phyloP scores from a whole-genome alignment of 139 green algal species.

The Chlorella sp. region DNA sequence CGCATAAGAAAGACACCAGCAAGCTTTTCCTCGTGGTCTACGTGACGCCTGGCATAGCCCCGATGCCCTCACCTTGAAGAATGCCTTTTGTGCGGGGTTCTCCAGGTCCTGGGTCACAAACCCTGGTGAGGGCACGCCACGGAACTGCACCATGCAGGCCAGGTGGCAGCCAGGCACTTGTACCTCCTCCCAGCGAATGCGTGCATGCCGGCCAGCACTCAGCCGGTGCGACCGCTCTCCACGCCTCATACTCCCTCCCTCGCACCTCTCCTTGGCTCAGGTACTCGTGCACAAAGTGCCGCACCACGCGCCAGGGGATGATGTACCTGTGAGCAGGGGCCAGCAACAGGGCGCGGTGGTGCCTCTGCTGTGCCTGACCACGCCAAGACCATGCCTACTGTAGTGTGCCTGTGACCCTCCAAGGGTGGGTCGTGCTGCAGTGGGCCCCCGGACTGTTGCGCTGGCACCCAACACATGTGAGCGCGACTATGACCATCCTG shows the following conservation, averaged over 20 bases:
- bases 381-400: no score
- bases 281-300: conserved; percentile 65
- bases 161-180: no score
- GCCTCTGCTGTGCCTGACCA: neutral
- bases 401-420: neutral
- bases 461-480: neutral
- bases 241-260: no score
- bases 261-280: conserved; percentile 19
- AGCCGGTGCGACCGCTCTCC: no score
- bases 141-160: no score
- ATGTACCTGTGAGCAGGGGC: neutral
- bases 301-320: conserved; percentile 32
- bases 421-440: neutral
- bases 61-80: conserved; percentile 31
- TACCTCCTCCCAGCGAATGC: no score
- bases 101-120: conserved; percentile 60
- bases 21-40: no score
- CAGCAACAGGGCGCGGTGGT: neutral
- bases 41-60: no score
- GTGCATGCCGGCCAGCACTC: no score
- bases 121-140: conserved; percentile 51
- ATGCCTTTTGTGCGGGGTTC: conserved; percentile 48
- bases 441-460: neutral
- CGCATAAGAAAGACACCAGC: no score
- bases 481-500: neutral